Conservation (phyloP, 495 filamentous ascomycete genomes). For the Penicillium soppii region DNA sequence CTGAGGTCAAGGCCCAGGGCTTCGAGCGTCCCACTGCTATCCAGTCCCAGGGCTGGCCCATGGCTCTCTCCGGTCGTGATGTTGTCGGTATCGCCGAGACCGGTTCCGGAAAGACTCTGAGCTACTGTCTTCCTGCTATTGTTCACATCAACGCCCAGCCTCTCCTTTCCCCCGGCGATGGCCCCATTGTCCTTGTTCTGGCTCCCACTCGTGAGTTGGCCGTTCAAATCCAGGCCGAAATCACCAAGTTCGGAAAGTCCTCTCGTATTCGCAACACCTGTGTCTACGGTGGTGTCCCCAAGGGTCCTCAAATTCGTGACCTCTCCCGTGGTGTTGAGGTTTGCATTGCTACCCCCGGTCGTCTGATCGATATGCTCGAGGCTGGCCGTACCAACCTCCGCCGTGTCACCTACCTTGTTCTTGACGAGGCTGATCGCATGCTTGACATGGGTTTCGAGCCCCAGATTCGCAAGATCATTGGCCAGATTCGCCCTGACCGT, state of each 20-base stretch:
- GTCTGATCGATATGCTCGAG: constrained; percentile 98
- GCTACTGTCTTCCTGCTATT: constrained; percentile 97
- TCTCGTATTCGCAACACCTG: constrained; percentile 98
- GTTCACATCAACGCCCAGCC: constrained; percentile 99
- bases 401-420: constrained; percentile 94
- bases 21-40: constrained; percentile 91
- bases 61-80: constrained; percentile 97
- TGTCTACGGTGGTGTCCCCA: constrained; percentile 98
- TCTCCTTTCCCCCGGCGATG: constrained; percentile 93
- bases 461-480: constrained; percentile 96
- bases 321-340: constrained; percentile 93
- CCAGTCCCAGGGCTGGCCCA: constrained; percentile 98
- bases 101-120: constrained; percentile 97
- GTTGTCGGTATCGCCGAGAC: constrained; percentile 99
- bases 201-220: constrained; percentile 96
- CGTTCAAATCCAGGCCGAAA: constrained; percentile 97
- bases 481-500: constrained; percentile 96
- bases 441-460: constrained; percentile 99
- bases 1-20: constrained; percentile 96
- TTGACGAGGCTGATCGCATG: constrained; percentile 99
- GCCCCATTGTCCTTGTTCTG: constrained; percentile 92
- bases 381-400: constrained; percentile 96
- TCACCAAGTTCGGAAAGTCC: constrained; percentile 99
- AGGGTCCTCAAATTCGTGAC: constrained; percentile 93
- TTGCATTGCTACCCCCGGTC: constrained; percentile 96